phyloP scores from a whole-genome alignment of 2,329 filamentous ascomycete species.

The Achaetomium macrosporum region DNA sequence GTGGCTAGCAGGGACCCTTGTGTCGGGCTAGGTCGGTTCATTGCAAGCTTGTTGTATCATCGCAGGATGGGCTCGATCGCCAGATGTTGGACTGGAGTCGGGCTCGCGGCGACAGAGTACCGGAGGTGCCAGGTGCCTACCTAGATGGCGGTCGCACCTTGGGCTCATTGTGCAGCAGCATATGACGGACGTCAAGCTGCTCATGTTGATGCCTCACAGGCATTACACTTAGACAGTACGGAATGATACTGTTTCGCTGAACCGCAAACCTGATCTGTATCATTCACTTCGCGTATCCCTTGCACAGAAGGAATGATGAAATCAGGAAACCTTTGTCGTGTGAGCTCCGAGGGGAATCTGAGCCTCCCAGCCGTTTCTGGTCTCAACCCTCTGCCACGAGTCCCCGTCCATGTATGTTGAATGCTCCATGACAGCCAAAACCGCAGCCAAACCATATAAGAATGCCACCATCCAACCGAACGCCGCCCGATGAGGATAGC shows the following conservation, averaged over 20 bases:
- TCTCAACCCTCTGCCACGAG: conserved; percentile 5
- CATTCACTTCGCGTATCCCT: background rate
- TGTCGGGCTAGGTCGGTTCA: too few species aligned
- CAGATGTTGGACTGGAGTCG: too few species aligned
- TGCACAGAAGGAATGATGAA: background rate
- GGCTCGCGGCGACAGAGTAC: too few species aligned
- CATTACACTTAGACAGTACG: too few species aligned
- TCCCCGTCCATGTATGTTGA: conserved; percentile 27
- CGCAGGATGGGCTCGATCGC: too few species aligned
- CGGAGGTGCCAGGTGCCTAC: too few species aligned
- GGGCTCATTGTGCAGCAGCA: too few species aligned
- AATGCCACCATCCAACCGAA: background rate
- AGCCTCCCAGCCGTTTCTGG: conserved; percentile 11
- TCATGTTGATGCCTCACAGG: too few species aligned
- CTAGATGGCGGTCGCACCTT: too few species aligned
- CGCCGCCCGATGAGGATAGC: conserved; percentile 14
- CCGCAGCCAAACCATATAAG: background rate
- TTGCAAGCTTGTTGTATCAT: too few species aligned
- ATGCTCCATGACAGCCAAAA: conserved; percentile 19
- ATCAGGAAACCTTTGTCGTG: background rate
- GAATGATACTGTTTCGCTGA: background rate
- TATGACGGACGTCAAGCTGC: too few species aligned
- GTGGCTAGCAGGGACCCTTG: background rate
- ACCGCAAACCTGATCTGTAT: background rate
- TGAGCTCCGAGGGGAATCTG: conserved; percentile 16